These are phyloP conservation scores for Cavenderia fasciculata DNA, from an alignment of 78 protist genomes.

Conservation along the genomic window DNA sequence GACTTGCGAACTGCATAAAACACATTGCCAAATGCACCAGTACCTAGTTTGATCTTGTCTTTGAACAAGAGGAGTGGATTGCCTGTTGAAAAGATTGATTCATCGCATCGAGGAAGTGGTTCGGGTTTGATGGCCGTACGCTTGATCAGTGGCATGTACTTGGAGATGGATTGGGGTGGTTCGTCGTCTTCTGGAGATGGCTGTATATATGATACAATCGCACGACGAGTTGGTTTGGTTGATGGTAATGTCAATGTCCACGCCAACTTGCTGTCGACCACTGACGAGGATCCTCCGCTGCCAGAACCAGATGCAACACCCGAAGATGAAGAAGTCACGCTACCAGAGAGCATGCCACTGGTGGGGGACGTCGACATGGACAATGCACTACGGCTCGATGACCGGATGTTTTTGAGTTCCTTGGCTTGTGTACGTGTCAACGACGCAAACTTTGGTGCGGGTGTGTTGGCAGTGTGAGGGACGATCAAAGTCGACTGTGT, in stretches of 20 bases:
- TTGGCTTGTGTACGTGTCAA: background rate
- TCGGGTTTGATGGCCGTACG: constrained; percentile 16
- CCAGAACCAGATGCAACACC: no score
- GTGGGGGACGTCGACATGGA: no score
- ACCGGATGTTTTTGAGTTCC: background rate
- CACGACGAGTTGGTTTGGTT: constrained; percentile 55
- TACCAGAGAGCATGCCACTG: no score
- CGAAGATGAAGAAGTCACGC: no score
- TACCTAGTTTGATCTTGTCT: constrained; percentile 63
- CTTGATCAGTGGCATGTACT: background rate
- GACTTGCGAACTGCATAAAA: constrained; percentile 45
- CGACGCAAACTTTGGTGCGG: constrained; percentile 16
- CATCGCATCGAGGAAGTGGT: constrained; percentile 54
- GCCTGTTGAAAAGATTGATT: constrained; percentile 44
- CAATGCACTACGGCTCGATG: no score
- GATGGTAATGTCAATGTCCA: constrained; percentile 60
- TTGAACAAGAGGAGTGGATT: constrained; percentile 33
- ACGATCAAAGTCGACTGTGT: constrained; percentile 6
- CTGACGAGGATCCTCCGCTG: no score
- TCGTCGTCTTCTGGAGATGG: background rate
- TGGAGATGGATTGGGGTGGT: constrained; percentile 6
- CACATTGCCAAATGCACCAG: constrained; percentile 76
- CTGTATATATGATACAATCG: constrained; percentile 31
- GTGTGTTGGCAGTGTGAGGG: constrained; percentile 2
- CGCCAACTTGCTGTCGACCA: no score